A percentile compares a stretch with the other conserved stretches of the same genome.
phyloP scores from a whole-genome alignment of 805 yeast genomes.

The Myxozyma neotropica region DNA sequence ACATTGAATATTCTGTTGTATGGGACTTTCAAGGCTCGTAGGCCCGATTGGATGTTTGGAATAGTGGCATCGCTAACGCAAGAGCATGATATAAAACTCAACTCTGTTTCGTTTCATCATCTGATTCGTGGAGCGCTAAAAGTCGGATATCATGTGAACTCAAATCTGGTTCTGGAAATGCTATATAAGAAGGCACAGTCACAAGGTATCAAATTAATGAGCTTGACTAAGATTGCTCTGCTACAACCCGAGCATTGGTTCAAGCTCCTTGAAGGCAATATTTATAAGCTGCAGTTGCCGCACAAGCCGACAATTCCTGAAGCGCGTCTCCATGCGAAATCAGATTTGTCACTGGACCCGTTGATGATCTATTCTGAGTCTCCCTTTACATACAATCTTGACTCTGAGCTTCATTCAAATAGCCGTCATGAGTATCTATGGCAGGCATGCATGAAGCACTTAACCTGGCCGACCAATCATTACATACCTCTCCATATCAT shows the following conservation, averaged over 20 bases:
- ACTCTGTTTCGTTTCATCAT: constrained; percentile 15
- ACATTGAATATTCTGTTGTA: constrained; percentile 21
- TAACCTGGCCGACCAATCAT: constrained; percentile 13
- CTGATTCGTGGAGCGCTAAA: constrained; percentile 10
- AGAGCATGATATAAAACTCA: constrained; percentile 3
- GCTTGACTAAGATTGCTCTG: constrained; percentile 1
- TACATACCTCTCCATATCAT: background rate
- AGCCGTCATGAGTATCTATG: constrained; percentile 7
- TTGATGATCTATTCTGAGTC: background rate
- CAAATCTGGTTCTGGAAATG: constrained; percentile 27
- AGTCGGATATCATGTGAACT: constrained; percentile 10
- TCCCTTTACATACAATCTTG: constrained; percentile 7
- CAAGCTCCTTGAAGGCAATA: background rate
- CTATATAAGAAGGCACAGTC: background rate
- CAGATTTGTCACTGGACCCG: background rate
- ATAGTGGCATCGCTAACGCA: constrained; percentile 1
- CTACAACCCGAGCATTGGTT: constrained; percentile 14
- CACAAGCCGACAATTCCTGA: background rate
- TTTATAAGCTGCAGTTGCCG: background rate
- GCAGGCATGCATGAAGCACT: constrained; percentile 12
- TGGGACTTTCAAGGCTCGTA: background rate
- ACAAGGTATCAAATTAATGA: background rate
- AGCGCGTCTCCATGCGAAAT: background rate
- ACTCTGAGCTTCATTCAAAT: background rate
- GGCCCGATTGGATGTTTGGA: constrained; percentile 25